Conservation (phyloP, 306 rosid species). For the Amphicarpaea edgeworthii region DNA sequence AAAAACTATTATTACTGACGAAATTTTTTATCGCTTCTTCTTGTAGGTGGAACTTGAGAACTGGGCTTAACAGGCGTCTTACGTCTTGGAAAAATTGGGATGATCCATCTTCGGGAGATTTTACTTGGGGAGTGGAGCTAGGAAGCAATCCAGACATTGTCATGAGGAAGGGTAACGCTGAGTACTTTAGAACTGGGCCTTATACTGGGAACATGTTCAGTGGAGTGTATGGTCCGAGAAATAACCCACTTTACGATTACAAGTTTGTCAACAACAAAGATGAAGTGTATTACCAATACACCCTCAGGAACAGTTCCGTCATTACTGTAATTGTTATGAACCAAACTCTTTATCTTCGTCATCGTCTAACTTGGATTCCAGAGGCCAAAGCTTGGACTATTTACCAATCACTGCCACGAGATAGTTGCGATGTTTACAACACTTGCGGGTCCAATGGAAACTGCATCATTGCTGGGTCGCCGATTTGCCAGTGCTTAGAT, state of each 20-base stretch:
- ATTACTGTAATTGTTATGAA: not conserved
- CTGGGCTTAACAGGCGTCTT: not conserved
- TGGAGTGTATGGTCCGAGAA: not conserved
- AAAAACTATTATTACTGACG: too few species aligned
- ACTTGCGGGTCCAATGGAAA: not conserved
- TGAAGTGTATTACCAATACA: not conserved
- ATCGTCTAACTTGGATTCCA: not conserved
- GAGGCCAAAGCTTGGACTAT: not conserved
- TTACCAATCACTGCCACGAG: not conserved
- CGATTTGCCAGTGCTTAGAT: not conserved
- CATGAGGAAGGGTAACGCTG: not conserved
- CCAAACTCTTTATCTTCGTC: not conserved
- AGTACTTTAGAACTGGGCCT: conserved; percentile 2
- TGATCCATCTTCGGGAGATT: not conserved
- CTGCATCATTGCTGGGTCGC: not conserved
- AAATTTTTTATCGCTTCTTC: too few species aligned
- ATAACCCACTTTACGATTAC: not conserved
- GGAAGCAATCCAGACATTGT: not conserved
- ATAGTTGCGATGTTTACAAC: not conserved
- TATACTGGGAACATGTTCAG: not conserved
- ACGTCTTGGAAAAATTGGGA: not conserved
- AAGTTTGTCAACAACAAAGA: not conserved
- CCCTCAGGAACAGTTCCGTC: not conserved
- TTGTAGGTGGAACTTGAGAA: not conserved
- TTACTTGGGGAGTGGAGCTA: not conserved